These are phyloP conservation scores for Penicillium verhagenii DNA, from an alignment of 495 filamentous ascomycete species.

Conservation along the genomic window DNA sequence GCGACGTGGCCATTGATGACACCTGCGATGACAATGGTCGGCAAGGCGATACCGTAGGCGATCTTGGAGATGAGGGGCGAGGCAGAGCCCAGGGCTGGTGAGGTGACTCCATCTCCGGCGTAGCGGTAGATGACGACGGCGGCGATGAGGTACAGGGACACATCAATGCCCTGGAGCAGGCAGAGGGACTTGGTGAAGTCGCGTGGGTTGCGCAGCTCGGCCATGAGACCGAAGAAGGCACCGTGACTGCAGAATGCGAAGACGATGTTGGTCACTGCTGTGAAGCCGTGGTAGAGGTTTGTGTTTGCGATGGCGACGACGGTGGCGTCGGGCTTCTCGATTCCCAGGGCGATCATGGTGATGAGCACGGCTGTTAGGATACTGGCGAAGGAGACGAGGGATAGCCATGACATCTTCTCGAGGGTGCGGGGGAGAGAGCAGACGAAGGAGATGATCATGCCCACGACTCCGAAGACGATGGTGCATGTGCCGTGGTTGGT, in stretches of 20 bases:
- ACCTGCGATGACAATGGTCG: conserved; percentile 60
- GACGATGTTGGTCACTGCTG: conserved; percentile 25
- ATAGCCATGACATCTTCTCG: conserved; percentile 59
- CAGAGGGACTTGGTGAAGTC: conserved; percentile 68
- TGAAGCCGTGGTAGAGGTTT: conserved; percentile 45
- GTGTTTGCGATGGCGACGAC: conserved; percentile 5
- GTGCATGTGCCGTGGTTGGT: conserved; percentile 67
- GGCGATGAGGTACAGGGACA: conserved; percentile 58
- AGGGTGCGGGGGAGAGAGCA: conserved; percentile 67
- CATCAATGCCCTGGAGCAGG: conserved; percentile 62
- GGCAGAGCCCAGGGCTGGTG: conserved; percentile 72
- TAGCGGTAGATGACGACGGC: conserved; percentile 64
- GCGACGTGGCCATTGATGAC: conserved; percentile 71
- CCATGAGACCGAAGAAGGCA: conserved; percentile 73
- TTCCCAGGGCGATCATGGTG: conserved; percentile 61
- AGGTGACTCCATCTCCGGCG: conserved; percentile 63
- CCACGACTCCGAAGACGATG: conserved; percentile 67
- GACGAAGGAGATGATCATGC: conserved; percentile 61
- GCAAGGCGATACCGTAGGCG: conserved; percentile 76
- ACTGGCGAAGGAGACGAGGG: conserved; percentile 59
- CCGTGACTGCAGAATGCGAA: conserved; percentile 56
- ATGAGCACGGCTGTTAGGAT: conserved; percentile 64
- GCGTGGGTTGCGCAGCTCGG: conserved; percentile 67
- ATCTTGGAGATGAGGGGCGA: conserved; percentile 60
- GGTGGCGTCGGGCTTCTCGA: conserved; percentile 24